Percentiles rank a stretch among this genome's conserved stretches.
These are phyloP conservation scores for Hirsutella rhossiliensis DNA, from an alignment of 2,329 filamentous ascomycete genomes.

Conservation along the genomic window DNA sequence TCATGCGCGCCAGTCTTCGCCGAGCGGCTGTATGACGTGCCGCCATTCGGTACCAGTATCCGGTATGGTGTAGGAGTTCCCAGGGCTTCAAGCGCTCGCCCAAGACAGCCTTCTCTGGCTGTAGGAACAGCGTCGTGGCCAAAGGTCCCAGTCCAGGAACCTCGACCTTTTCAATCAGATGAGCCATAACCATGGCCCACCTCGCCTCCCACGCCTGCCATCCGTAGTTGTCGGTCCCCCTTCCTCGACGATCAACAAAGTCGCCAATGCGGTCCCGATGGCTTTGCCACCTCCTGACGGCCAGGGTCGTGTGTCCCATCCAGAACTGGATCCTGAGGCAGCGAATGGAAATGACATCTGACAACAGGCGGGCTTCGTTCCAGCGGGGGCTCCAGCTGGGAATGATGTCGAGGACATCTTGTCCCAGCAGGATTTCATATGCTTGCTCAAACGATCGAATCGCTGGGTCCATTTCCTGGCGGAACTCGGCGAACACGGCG, in stretches of 20 bases:
- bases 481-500: conserved; percentile 80
- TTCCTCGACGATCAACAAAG: conserved; percentile 70
- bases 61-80: conserved; percentile 52
- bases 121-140: conserved; percentile 34
- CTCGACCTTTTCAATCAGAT: conserved; percentile 42
- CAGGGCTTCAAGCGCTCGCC: conserved; percentile 49
- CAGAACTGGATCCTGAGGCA: conserved; percentile 74
- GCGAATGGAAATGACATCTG: conserved; percentile 70
- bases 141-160: conserved; percentile 36
- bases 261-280: conserved; percentile 66
- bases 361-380: conserved; percentile 82
- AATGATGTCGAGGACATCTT: conserved; percentile 78
- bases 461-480: conserved; percentile 83
- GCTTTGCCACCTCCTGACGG: conserved; percentile 66
- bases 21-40: conserved; percentile 44
- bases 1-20: conserved; percentile 38
- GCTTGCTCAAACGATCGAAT: conserved; percentile 77
- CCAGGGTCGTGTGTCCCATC: conserved; percentile 65
- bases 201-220: conserved; percentile 90
- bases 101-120: conserved; percentile 45
- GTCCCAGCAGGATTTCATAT: conserved; percentile 69
- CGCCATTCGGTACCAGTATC: conserved; percentile 54
- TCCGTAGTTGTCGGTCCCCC: conserved; percentile 78
- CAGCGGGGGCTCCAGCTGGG: conserved; percentile 84
- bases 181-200: conserved; percentile 52